Evolutionary conservation across 2,329 filamentous ascomycete species (phyloP), one percentile per base, ranked within the genome.

Genomic region (Madurella fahalii): DNA sequence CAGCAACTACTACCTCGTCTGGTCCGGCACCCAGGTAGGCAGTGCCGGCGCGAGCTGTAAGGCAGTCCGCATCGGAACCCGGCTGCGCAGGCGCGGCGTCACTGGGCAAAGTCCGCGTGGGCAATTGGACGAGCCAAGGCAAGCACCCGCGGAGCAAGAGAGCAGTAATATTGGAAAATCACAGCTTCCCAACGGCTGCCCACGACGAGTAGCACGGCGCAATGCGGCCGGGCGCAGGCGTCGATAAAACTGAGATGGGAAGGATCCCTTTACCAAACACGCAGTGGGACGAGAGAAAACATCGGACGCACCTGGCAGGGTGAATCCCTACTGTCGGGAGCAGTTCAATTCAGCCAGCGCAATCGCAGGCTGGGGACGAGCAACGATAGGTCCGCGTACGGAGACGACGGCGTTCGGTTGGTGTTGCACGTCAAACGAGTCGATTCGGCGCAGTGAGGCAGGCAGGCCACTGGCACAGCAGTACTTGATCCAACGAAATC

Each of bases 381-480:
- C 34, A 4, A 9, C 34, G 34, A 37, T 15, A 15, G 34, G 11
- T 37, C 13, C 13, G 25, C 25, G 25, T 25, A 25, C 25, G 4
- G 25, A 25, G 25, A 25, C 3, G 25, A 25, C 7, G 25, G 25
- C 25, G 25, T 37, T 9, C 13, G 34, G 4, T 37, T 37, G 34
- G 34, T 37, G 34, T 15, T 37, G 34, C 9, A 41, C 12, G 25
- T 39, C 18, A 17, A 32, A 13, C 40, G 25, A 40, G 17, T 41
- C 40, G 31, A 5, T 48, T 49, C 40, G 52, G 50, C 50, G 50
- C 56, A 56, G 46, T 30, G 20, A 7, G 25, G 25, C 25, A 53
- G 13, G 50, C 47, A 47, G 46, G 47, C 40, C 40, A 47, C 13
- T 12, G 56, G 50, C 56, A 39, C 53, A 53, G 56, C 48, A 47